Evolutionary conservation across 768 basidiomycete species (phyloP), one percentile per base, ranked within the genome.

Genomic region (Tricholoma bakamatsutake): DNA sequence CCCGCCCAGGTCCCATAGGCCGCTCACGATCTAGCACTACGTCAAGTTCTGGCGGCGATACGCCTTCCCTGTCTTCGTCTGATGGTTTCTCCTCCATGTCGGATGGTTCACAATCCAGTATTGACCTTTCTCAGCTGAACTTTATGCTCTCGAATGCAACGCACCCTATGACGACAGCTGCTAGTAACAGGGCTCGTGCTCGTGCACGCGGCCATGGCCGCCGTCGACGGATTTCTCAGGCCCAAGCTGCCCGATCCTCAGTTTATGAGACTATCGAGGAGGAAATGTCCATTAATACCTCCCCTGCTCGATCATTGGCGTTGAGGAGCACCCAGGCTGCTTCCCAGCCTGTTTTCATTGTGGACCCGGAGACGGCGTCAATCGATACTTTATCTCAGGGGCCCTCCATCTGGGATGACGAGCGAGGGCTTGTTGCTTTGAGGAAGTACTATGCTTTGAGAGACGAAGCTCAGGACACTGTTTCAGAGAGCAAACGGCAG

Each of bases 181-280:
- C 73, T 2, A 70, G 80, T 31, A 68, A 76, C 45, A 68, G 75
- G 18, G 69, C 74, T 17, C 78, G 82, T 4, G 72, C 76, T 21
- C 73, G 84, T 21, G 79, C 80, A 8, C 79, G 78, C 15, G 85
- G 87, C 0, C 77, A 81, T 37, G 85, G 88, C 2, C 88, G 90
- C 64, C 84, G 83, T 37, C 84, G 87, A 34, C 80, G 88, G 1
- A 79, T 82, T 50, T 88, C 87, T 1, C 78, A 83, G 48, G 78
- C 81, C 28, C 80, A 81, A 17, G 76, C 79, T 8, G 85, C 85
- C 11, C 77, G 85, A 4, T 72, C 81, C 0, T 90, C 89, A 0
- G 78, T 88, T 0, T 91, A 90, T 59, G 89, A 90, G 65, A 90
- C 86, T 0, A 91, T 92, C 48, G 78, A 89, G 54, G 90, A 92